Evolutionary conservation across 2,329 filamentous ascomycete genomes (phyloP), one percentile per base, ranked within the genome.

Genomic region (Aaosphaeria arxii): DNA sequence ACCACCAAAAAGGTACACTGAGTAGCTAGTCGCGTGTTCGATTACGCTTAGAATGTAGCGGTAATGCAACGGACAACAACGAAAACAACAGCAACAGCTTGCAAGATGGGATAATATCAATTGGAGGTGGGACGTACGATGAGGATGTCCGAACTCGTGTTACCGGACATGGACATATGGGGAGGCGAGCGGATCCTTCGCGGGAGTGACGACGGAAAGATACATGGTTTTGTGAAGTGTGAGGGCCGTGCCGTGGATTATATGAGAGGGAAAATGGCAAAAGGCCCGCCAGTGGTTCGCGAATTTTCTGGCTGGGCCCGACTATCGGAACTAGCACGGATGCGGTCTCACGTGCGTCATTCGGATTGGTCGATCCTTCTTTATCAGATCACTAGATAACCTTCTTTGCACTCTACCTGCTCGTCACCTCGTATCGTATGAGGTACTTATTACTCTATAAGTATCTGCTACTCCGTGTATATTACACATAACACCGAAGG

Each of bases 131-230:
- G 31, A 74, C 77, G 67, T 68, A 83, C 81, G 49, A 83, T 64
- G 66, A 81, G 76, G 46, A 84, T 81, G 57, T 84, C 80, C 5
- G 73, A 74, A 58, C 77, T 79, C 24, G 74, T 79, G 39, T 68
- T 69, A 43, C 61, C 60, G 43, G 66, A 64, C 66, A 69, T 69
- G n/a, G 46, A 47, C 39, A 42, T 13, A 30, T 48, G n/a, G 11
- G 42, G 40, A 24, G 6, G 30, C 35, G 17, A 39, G 39, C 6
- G 17, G 11, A 24, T 24, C 17, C 17, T 24, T 24, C 7, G 39
- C 11, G 41, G 41, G 30, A 43, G 41, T 7, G 30, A 31, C 29
- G 24, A 29, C 40, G 44, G 47, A 54, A 40, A 41, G 40, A 28
- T n/a, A 17, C 7, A 24, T 7, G 9, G 39, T 24, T 11, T 43